Evolutionary conservation across 192 early-diverging fungal genomes (phyloP).

Genomic region (Pilaira anomala): DNA sequence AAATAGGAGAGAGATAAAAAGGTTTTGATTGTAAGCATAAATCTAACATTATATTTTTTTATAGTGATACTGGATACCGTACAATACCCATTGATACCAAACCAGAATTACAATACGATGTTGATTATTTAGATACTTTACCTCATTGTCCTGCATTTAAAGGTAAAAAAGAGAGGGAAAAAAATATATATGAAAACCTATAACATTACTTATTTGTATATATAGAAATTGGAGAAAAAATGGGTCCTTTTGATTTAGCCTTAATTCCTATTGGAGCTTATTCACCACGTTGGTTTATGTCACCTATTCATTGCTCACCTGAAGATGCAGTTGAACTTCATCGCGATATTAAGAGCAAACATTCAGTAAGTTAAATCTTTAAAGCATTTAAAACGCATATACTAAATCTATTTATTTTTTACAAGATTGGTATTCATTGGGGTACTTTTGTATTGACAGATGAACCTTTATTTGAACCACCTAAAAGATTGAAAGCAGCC

Average conservation of each 20-base stretch:
- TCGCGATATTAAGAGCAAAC: conserved; percentile 62
- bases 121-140: conserved; percentile 26
- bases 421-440: conserved; percentile 77
- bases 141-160: conserved; percentile 81
- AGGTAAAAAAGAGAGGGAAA: conserved; percentile 17
- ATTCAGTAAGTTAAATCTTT: conserved; percentile 28
- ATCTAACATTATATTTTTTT: conserved; percentile 19
- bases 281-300: conserved; percentile 70
- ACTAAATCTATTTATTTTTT: background rate
- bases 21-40: background rate
- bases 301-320: conserved; percentile 72
- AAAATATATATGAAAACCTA: background rate
- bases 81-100: conserved; percentile 40
- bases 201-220: background rate
- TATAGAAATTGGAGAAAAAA: conserved; percentile 64
- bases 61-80: conserved; percentile 80
- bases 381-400: no score
- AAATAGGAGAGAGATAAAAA: background rate
- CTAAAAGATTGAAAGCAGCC: conserved; percentile 50
- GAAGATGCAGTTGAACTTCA: conserved; percentile 81
- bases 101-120: conserved; percentile 39
- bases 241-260: conserved; percentile 70
- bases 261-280: conserved; percentile 88
- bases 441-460: conserved; percentile 76
- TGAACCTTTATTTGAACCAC: conserved; percentile 70